A percentile compares a stretch with the other conserved stretches of the same genome.
Evolutionary conservation across 768 basidiomycete species (phyloP).

Genomic region (Boletus eberwhitei): DNA sequence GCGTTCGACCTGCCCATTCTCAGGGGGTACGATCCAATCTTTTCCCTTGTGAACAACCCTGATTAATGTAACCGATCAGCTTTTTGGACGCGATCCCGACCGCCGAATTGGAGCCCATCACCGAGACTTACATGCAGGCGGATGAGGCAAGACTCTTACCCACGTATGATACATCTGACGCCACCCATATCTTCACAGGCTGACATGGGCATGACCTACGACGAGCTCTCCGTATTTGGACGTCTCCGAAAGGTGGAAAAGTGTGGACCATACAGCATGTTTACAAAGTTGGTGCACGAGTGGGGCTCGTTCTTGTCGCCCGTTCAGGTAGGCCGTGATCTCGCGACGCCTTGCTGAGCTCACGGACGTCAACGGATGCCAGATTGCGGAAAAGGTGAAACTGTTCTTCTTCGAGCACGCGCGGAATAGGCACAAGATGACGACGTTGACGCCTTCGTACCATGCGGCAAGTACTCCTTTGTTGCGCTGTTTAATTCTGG

Average conservation of each 20-base stretch:
- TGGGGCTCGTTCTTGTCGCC: slow-evolving; percentile 90
- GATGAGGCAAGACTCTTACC: slow-evolving; percentile 65
- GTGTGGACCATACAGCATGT: slow-evolving; percentile 97
- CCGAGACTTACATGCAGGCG: slow-evolving; percentile 89
- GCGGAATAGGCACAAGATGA: slow-evolving; percentile 98
- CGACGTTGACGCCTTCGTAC: slow-evolving; percentile 88
- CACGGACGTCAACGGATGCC: no score
- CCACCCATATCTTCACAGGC: slow-evolving; percentile 44
- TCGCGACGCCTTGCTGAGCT: slow-evolving; percentile 25
- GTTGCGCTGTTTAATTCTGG: neutral
- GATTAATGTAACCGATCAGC: slow-evolving; percentile 37
- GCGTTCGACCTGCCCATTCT: slow-evolving; percentile 86
- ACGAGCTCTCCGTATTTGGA: slow-evolving; percentile 92
- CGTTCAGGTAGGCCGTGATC: slow-evolving; percentile 50
- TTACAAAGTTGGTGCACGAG: slow-evolving; percentile 90
- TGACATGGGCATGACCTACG: slow-evolving; percentile 99
- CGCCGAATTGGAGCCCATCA: slow-evolving; percentile 94
- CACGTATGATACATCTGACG: neutral
- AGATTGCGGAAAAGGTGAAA: slow-evolving; percentile 97
- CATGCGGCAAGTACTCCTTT: slow-evolving; percentile 66
- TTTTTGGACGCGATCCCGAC: slow-evolving; percentile 92
- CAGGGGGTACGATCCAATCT: slow-evolving; percentile 48
- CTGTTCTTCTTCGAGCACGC: slow-evolving; percentile 96
- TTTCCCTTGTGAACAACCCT: neutral
- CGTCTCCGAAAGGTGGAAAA: slow-evolving; percentile 94